These are phyloP conservation scores for Ramaria rubella DNA, from an alignment of 768 basidiomycete genomes.

Conservation along the genomic window DNA sequence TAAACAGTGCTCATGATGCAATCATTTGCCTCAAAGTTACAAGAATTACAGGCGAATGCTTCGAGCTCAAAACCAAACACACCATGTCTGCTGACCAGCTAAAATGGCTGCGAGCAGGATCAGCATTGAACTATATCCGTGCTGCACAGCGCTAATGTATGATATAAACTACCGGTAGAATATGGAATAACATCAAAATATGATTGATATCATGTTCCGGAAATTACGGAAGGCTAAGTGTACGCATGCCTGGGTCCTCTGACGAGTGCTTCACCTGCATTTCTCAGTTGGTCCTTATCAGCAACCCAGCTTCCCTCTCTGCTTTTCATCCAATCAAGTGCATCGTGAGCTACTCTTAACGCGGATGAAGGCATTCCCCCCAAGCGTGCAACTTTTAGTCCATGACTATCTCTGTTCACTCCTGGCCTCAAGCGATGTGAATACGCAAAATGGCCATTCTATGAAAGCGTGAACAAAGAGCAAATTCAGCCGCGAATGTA, in stretches of 20 bases:
- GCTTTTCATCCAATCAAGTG: slow-evolving; percentile 36
- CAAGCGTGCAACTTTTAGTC: slow-evolving; percentile 79
- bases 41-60: slow-evolving; percentile 50
- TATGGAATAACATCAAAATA: background rate
- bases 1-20: slow-evolving; percentile 39
- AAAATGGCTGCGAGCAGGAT: slow-evolving; percentile 84
- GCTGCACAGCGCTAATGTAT: slow-evolving; percentile 23
- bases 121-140: slow-evolving; percentile 85
- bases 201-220: background rate
- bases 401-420: slow-evolving; percentile 87
- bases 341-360: slow-evolving; percentile 52
- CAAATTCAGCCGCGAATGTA: background rate
- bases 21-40: slow-evolving; percentile 56
- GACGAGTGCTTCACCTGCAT: background rate
- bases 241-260: slow-evolving; percentile 9
- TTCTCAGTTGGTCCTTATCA: slow-evolving; percentile 10
- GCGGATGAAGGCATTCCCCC: slow-evolving; percentile 73
- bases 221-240: no score
- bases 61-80: slow-evolving; percentile 72
- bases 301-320: slow-evolving; percentile 11
- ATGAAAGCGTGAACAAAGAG: background rate
- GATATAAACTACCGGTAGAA: no score
- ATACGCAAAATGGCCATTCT: slow-evolving; percentile 80
- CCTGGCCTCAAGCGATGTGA: slow-evolving; percentile 76
- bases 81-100: slow-evolving; percentile 89